Conservation (phyloP, 805 yeast species). For the Yarrowia sp. region DNA sequence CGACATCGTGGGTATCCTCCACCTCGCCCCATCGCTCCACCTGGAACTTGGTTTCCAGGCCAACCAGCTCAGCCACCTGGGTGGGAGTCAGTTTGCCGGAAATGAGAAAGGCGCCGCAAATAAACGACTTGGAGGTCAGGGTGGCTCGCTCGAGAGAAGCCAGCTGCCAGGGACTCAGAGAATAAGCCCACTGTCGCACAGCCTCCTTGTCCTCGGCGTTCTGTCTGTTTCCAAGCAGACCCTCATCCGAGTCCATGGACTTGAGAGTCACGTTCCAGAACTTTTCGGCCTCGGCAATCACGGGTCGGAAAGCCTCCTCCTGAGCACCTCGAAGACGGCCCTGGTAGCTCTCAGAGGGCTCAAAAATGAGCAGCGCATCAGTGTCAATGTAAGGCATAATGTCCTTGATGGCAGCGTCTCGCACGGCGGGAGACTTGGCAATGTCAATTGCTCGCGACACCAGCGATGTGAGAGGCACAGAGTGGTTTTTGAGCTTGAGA, state of each 20-base stretch:
- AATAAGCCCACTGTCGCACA: conserved; percentile 61
- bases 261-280: conserved; percentile 51
- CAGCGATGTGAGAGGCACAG: conserved; percentile 83
- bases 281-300: conserved; percentile 63
- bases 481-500: conserved; percentile 65
- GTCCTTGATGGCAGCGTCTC: conserved; percentile 54
- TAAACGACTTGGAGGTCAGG: conserved; percentile 76
- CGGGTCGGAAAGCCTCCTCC: conserved; percentile 69
- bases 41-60: conserved; percentile 79
- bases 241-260: conserved; percentile 75
- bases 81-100: conserved; percentile 48
- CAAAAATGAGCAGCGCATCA: conserved; percentile 83
- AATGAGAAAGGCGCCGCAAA: conserved; percentile 70
- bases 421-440: conserved; percentile 38
- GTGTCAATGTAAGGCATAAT: conserved; percentile 86
- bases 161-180: conserved; percentile 68
- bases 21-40: conserved; percentile 96
- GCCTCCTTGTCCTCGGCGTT: conserved; percentile 53
- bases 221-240: conserved; percentile 79
- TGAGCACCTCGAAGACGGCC: conserved; percentile 80
- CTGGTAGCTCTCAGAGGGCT: conserved; percentile 76
- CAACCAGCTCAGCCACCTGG: conserved; percentile 71
- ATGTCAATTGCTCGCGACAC: conserved; percentile 85
- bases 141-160: conserved; percentile 91
- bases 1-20: conserved; percentile 98